Conservation (phyloP, 495 filamentous ascomycete genomes). For the Penicillium malachiteum region DNA sequence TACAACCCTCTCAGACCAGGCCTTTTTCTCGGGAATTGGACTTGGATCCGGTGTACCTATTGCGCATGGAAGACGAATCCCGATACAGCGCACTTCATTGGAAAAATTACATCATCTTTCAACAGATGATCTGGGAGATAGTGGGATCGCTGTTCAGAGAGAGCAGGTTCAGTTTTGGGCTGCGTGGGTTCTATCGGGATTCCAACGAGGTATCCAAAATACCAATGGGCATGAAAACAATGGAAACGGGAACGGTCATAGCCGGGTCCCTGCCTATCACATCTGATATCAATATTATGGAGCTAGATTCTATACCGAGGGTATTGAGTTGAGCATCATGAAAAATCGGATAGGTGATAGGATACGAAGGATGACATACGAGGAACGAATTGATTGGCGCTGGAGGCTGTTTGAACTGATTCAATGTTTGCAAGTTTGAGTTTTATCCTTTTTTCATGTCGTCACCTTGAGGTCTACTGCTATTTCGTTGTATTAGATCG, state of each 20-base stretch:
- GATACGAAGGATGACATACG: not conserved
- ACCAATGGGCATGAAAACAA: not conserved
- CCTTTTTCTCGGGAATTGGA: not conserved
- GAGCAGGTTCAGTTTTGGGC: slow-evolving; percentile 61
- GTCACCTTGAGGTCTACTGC: not conserved
- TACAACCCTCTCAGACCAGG: slow-evolving; percentile 3
- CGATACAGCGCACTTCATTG: slow-evolving; percentile 21
- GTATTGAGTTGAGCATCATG: not conserved
- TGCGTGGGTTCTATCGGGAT: slow-evolving; percentile 56
- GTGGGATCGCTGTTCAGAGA: slow-evolving; percentile 52
- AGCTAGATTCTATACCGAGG: not conserved
- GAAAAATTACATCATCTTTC: slow-evolving; percentile 27
- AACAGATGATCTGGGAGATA: slow-evolving; percentile 56
- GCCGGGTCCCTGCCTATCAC: not conserved
- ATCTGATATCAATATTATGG: not conserved
- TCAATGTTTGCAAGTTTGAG: not conserved
- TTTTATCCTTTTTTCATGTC: not conserved
- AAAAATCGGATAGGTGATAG: not conserved
- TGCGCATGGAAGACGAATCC: slow-evolving; percentile 13
- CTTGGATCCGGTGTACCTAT: not conserved
- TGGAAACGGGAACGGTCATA: slow-evolving; percentile 6
- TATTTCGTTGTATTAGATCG: no score
- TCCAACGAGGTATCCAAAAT: not conserved
- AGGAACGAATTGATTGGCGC: slow-evolving; percentile 2
- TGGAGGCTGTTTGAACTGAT: slow-evolving; percentile 14